Evolutionary conservation across 345 rosid genomes (phyloP).

Genomic region (Microthlaspi erraticum): DNA sequence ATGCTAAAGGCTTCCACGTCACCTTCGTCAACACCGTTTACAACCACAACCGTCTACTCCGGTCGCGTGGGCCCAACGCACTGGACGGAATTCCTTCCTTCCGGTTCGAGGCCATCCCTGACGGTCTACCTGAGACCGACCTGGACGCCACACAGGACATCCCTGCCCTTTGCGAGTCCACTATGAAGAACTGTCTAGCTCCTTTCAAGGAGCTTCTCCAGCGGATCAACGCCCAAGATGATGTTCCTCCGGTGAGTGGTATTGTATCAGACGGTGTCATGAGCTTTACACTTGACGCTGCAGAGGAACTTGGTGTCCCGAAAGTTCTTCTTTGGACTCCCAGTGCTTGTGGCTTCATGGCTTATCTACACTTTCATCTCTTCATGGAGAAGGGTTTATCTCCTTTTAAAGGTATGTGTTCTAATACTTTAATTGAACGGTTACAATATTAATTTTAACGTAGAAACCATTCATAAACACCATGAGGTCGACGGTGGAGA

Average conservation of each 20-base stretch:
- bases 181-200: slow-evolving; percentile 27
- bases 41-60: no score
- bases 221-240: slow-evolving; percentile 10
- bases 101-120: slow-evolving; percentile 37
- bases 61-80: background rate
- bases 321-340: slow-evolving; percentile 37
- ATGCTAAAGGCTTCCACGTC: no score
- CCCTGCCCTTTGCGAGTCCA: slow-evolving; percentile 21
- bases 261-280: slow-evolving; percentile 40
- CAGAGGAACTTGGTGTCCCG: slow-evolving; percentile 43
- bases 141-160: slow-evolving; percentile 30
- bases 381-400: slow-evolving; percentile 33
- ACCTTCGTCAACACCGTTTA: no score
- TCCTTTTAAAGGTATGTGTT: slow-evolving; percentile 27
- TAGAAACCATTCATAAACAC: no score
- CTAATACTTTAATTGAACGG: no score
- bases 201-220: slow-evolving; percentile 40
- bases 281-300: slow-evolving; percentile 43
- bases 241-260: slow-evolving; percentile 42
- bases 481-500: no score
- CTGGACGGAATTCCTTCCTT: slow-evolving; percentile 27
- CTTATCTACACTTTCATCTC: slow-evolving; percentile 31
- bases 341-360: slow-evolving; percentile 36
- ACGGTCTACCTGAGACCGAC: slow-evolving; percentile 34
- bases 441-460: no score